Evolutionary conservation across 2,329 filamentous ascomycete genomes (phyloP).

Genomic region (Fusarium sp.): DNA sequence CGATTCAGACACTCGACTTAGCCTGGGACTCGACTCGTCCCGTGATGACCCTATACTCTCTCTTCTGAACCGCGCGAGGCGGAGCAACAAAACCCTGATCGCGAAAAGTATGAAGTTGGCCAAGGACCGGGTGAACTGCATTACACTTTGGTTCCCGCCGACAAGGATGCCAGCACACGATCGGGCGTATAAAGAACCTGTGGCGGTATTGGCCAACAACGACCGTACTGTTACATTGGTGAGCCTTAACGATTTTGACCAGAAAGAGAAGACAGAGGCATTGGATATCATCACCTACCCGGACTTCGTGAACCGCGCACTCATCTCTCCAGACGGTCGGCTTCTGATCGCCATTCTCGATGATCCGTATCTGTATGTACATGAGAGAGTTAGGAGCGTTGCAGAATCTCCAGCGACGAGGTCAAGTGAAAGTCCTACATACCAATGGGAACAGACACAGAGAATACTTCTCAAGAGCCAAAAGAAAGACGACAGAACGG

Average conservation of each 20-base stretch:
- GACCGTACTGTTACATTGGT: conserved; percentile 90
- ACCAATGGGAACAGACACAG: conserved; percentile 61
- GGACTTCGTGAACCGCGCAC: conserved; percentile 90
- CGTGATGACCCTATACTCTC: conserved; percentile 48
- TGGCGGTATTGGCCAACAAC: conserved; percentile 88
- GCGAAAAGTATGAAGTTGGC: conserved; percentile 65
- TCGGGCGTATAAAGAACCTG: conserved; percentile 58
- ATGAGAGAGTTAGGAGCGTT: conserved; percentile 62
- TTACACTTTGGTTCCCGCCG: conserved; percentile 70
- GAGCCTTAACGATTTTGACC: conserved; percentile 70
- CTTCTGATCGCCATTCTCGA: conserved; percentile 87
- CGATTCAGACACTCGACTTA: conserved; percentile 48
- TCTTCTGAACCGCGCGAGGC: conserved; percentile 51
- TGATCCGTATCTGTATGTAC: conserved; percentile 86
- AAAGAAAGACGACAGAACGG: conserved; percentile 60
- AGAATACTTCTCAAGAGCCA: conserved; percentile 68
- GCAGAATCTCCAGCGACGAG: conserved; percentile 36
- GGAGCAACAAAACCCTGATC: conserved; percentile 55
- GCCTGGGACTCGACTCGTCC: conserved; percentile 45
- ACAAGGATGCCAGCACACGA: conserved; percentile 39
- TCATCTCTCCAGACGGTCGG: conserved; percentile 89
- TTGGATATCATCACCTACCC: conserved; percentile 78
- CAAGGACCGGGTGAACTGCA: conserved; percentile 71
- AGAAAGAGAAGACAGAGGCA: conserved; percentile 59
- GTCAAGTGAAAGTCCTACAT: conserved; percentile 44